Percentiles rank a stretch among this genome's conserved stretches.
These are phyloP conservation scores for Eimeria mitis DNA, from an alignment of 169 alveolate genomes.

Conservation along the genomic window DNA sequence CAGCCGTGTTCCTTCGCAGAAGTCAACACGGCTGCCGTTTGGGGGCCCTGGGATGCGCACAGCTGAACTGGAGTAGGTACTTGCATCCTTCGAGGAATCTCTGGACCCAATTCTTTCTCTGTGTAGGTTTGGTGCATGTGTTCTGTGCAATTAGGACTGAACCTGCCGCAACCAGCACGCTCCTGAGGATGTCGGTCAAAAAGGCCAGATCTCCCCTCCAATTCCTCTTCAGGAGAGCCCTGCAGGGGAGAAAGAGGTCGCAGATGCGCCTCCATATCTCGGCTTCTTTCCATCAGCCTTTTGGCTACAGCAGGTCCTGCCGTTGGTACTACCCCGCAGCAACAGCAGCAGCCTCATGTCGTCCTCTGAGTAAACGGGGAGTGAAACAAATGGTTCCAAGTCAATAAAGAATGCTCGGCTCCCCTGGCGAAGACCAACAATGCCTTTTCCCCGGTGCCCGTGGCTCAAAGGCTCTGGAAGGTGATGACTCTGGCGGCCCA, in stretches of 20 bases:
- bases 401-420: not conserved
- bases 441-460: not conserved
- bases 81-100: not conserved
- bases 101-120: not conserved
- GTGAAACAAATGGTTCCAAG: not conserved
- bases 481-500: not conserved
- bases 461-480: not conserved
- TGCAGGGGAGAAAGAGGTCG: not conserved
- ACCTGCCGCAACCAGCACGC: not conserved
- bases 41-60: not conserved
- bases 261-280: conserved; percentile 19
- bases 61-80: not conserved
- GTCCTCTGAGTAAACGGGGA: conserved; percentile 42
- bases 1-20: not conserved
- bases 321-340: conserved; percentile 11
- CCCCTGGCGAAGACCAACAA: not conserved
- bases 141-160: not conserved
- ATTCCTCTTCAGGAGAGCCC: not conserved
- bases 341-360: conserved; percentile 49
- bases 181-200: not conserved
- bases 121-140: not conserved
- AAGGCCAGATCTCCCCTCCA: not conserved
- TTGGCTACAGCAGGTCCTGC: conserved; percentile 11
- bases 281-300: not conserved
- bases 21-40: not conserved